These are phyloP conservation scores for Erodium maritimum DNA, from an alignment of 345 rosid species.

Conservation along the genomic window DNA sequence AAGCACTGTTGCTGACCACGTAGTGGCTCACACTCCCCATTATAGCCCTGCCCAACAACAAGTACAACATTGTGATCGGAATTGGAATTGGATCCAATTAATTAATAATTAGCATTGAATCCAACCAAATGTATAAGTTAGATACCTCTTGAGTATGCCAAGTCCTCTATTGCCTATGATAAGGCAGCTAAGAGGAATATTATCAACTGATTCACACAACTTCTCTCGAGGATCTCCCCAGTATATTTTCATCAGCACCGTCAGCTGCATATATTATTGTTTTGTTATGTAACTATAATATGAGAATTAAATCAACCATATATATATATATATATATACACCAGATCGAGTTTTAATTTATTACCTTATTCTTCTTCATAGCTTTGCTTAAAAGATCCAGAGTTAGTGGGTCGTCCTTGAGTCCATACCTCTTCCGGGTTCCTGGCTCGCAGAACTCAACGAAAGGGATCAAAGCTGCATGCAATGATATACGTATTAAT, in stretches of 20 bases:
- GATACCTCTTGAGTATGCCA: conserved; percentile 62
- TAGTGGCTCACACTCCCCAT: conserved; percentile 80
- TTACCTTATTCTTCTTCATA: conserved; percentile 43
- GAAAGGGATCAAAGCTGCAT: conserved; percentile 70
- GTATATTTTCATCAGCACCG: conserved; percentile 54
- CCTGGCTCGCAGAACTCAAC: conserved; percentile 44
- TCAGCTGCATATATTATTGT: too few species aligned
- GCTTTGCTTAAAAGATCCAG: conserved; percentile 52
- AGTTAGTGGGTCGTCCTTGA: conserved; percentile 57
- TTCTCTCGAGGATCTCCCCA: conserved; percentile 91
- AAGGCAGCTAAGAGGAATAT: conserved; percentile 58
- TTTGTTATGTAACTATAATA: too few species aligned
- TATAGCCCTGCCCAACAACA: conserved; percentile 38
- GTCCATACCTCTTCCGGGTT: conserved; percentile 60
- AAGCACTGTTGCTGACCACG: conserved; percentile 51
- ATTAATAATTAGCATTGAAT: background rate
- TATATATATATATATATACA: too few species aligned
- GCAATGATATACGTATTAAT: too few species aligned
- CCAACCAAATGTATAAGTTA: background rate
- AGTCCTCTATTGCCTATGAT: conserved; percentile 78
- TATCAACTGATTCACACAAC: conserved; percentile 66
- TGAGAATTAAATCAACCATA: too few species aligned
- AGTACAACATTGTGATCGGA: background rate
- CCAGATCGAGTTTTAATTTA: too few species aligned
- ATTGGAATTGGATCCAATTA: background rate